phyloP scores from a whole-genome alignment of 306 rosid species.

The Lathyrus sativus region DNA sequence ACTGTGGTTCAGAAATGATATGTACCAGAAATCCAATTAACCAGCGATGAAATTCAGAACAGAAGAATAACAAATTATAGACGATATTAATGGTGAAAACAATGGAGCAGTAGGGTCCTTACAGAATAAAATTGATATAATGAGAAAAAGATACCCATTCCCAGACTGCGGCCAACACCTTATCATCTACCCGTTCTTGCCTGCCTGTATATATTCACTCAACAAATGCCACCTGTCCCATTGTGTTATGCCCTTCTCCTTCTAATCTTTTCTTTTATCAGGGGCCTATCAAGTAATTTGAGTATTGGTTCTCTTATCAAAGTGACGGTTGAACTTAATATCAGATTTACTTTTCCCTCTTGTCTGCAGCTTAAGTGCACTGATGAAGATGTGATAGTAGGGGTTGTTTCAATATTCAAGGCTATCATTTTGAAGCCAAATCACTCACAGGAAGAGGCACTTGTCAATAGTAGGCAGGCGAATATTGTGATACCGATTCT shows the following conservation, averaged over 20 bases:
- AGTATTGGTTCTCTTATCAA: slow-evolving; percentile 20
- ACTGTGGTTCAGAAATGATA: slow-evolving; percentile 12
- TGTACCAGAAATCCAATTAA: not conserved
- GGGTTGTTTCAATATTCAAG: slow-evolving; percentile 72
- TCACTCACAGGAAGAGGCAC: slow-evolving; percentile 51
- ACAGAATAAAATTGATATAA: not conserved
- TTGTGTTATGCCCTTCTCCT: not conserved
- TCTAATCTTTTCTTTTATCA: not conserved
- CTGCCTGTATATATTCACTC: not conserved
- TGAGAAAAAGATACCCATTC: not conserved
- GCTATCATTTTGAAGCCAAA: slow-evolving; percentile 66
- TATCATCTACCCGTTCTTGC: not conserved
- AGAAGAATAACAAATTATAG: not conserved
- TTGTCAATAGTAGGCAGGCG: slow-evolving; percentile 48
- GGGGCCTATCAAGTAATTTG: not conserved
- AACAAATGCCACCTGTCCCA: not conserved
- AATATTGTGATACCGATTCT: slow-evolving; percentile 62
- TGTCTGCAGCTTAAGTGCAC: slow-evolving; percentile 68
- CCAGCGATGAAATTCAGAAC: not conserved
- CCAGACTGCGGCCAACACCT: not conserved
- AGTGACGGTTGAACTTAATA: slow-evolving; percentile 22
- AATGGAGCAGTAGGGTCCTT: not conserved
- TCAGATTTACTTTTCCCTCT: slow-evolving; percentile 22
- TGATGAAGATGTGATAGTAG: slow-evolving; percentile 68
- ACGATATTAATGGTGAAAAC: slow-evolving; percentile 1